These are phyloP conservation scores for Chrysopogon serrulatus DNA, from an alignment of 176 grass and related monocot genomes.

Conservation along the genomic window DNA sequence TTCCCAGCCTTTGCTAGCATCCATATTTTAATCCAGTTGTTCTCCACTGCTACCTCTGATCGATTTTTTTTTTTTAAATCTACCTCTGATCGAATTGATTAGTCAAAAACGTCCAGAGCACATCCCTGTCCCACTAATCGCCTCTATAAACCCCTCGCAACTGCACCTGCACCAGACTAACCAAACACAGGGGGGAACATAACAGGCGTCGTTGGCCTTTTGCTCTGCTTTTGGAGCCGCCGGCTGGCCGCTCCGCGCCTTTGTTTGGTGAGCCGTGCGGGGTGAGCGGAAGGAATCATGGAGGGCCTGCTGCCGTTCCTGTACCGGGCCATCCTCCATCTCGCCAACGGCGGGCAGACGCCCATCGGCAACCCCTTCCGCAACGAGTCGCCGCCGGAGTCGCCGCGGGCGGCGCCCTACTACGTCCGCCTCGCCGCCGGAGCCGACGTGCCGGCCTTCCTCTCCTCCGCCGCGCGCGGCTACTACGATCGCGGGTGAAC, in stretches of 20 bases:
- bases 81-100: neutral
- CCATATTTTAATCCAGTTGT: slow-evolving; percentile 3
- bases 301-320: slow-evolving; percentile 68
- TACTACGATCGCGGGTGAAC: slow-evolving; percentile 23
- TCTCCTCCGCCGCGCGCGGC: slow-evolving; percentile 13
- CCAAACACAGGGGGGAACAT: neutral
- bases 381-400: slow-evolving; percentile 40
- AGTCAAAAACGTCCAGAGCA: neutral
- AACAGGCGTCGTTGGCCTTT: neutral
- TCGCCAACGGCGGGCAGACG: slow-evolving; percentile 31
- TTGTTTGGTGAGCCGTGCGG: neutral
- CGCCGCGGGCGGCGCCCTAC: neutral
- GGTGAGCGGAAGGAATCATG: neutral
- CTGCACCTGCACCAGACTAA: neutral
- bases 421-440: slow-evolving; percentile 38
- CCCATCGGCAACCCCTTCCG: slow-evolving; percentile 27
- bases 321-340: slow-evolving; percentile 49
- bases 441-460: slow-evolving; percentile 7
- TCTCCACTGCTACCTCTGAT: neutral
- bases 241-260: too few species aligned
- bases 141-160: neutral
- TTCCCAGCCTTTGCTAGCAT: neutral
- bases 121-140: neutral
- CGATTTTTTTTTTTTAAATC: too few species aligned
- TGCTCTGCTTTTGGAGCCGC: neutral